A percentile compares a stretch with the other conserved stretches of the same genome.
Evolutionary conservation across 164 flowering plant species (phyloP).

Genomic region (Vitis labrusca): DNA sequence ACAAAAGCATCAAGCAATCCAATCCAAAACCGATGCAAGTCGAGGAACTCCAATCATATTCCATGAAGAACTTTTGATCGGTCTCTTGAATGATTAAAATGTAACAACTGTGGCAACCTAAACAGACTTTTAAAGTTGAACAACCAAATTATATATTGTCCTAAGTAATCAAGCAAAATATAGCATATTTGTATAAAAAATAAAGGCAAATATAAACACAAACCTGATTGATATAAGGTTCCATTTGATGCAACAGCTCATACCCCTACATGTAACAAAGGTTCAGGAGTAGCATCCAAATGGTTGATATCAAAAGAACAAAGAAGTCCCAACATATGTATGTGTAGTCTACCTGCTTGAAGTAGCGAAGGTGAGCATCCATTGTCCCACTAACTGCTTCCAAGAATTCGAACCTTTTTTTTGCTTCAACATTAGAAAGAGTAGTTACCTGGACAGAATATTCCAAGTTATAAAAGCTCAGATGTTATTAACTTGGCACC

Average conservation of each 20-base stretch:
- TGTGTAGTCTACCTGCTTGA: constrained; percentile 69
- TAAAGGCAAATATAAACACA: constrained; percentile 4
- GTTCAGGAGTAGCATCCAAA: constrained; percentile 5
- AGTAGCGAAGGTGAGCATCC: constrained; percentile 98
- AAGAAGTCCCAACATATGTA: neutral
- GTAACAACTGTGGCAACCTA: no score
- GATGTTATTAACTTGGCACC: neutral
- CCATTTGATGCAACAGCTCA: constrained; percentile 98
- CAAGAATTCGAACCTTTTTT: constrained; percentile 93
- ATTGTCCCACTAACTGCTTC: constrained; percentile 96
- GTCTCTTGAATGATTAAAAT: no score
- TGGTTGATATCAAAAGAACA: neutral
- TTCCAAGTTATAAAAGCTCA: neutral
- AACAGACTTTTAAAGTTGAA: neutral
- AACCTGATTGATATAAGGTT: constrained; percentile 97
- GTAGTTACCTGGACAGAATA: constrained; percentile 61
- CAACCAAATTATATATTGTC: neutral
- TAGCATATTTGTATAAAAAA: neutral
- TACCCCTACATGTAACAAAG: constrained; percentile 62
- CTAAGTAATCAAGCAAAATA: neutral
- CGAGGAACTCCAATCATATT: no score
- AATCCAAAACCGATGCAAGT: no score
- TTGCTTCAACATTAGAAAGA: constrained; percentile 88
- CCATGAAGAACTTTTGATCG: no score
- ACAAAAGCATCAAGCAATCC: no score